Evolutionary conservation across 768 basidiomycete species (phyloP), one percentile per base, ranked within the genome.

Genomic region (Boletus eberwhitei): DNA sequence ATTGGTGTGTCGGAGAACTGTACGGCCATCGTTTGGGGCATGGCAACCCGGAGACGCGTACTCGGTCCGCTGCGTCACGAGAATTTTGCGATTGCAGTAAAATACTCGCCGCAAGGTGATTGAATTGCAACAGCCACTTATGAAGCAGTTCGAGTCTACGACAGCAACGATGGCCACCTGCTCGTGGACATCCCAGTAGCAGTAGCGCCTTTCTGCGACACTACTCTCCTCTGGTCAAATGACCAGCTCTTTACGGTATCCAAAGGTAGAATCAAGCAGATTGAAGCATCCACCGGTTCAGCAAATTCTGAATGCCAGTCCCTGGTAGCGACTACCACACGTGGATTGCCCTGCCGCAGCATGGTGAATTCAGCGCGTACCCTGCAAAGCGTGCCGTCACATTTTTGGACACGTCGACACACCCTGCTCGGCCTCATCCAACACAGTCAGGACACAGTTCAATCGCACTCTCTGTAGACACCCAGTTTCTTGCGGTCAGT

Each of bases 221-320:
- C 9, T 5, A 26, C 41, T 44, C 59, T 56, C 13, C 37, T 55
- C 36, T 61, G 60, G 59, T 47, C 32, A 0, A 35, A 44, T 2
- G 26, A 56, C 4, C 32, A 48, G 1, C 39, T 61, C 22, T 38
- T 53, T 2, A 17, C 53, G n/a, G 5, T 53, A n/a, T 36, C 48
- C 13, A 21, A 36, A 8, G 26, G 4, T 2, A 40, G 13, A 35
- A 50, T 57, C 48, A 56, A 50, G 7, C n/a, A 40, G 5, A 17
- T 60, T 5, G 17, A 60, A 16, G 21, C 22, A 17, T 47, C 26
- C 7, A 59, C 49, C 1, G 58, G 53, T 11, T 51, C 22, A 37
- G 5, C 2, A 4, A 7, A 50, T 17, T 44, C 45, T 0, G 37
- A 45, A 21, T 52, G 58, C 12, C 44, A 29, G 40, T 41, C 5